phyloP scores from a whole-genome alignment of 1,139 yeast species.

The Hanseniaspora gamundiae region DNA sequence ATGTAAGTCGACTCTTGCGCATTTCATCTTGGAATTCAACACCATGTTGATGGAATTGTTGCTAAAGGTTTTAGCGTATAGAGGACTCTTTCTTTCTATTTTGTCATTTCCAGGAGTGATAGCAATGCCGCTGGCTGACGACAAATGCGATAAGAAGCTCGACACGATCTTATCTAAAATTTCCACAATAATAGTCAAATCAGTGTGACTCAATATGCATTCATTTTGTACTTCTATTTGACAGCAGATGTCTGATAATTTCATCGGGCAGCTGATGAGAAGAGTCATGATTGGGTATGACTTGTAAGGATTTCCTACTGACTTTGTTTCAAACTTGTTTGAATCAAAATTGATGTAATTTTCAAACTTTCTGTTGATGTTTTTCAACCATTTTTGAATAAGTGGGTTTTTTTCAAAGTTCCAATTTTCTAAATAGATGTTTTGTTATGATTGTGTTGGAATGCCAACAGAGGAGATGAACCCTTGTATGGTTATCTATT shows the following conservation, averaged over 20 bases:
- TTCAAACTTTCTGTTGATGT: constrained; percentile 25
- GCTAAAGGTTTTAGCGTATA: background rate
- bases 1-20: background rate
- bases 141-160: constrained; percentile 1
- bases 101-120: background rate
- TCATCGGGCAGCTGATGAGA: constrained; percentile 4
- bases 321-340: constrained; percentile 9
- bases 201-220: background rate
- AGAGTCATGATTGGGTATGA: constrained; percentile 24
- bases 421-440: constrained; percentile 35
- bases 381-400: constrained; percentile 16
- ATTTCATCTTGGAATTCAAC: background rate
- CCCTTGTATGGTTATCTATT: constrained; percentile 23
- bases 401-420: constrained; percentile 16
- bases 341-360: constrained; percentile 17
- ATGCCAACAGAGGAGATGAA: constrained; percentile 23
- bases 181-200: background rate
- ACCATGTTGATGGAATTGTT: background rate
- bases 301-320: constrained; percentile 23
- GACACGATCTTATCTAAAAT: constrained; percentile 4
- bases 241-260: background rate
- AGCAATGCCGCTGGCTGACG: background rate
- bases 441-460: constrained; percentile 32
- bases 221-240: background rate
- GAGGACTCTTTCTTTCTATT: background rate